Conservation (phyloP, 2,329 filamentous ascomycete species). For the Trichoderma pleuroti region DNA sequence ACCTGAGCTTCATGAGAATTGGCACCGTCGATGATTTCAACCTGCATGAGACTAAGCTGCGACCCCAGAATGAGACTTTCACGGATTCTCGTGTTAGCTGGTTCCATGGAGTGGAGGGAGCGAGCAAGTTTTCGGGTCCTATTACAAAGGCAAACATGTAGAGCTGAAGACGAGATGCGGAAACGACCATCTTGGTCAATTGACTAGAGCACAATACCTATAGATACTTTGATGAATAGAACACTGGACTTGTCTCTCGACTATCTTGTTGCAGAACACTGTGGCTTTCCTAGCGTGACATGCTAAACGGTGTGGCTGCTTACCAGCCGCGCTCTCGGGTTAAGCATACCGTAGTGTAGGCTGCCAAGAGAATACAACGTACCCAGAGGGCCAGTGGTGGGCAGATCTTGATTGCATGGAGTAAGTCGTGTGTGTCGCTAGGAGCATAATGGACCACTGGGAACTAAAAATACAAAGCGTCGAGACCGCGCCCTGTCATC, state of each 20-base stretch:
- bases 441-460: background rate
- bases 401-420: background rate
- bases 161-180: background rate
- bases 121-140: background rate
- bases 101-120: slow-evolving; percentile 11
- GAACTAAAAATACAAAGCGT: background rate
- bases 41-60: slow-evolving; percentile 6
- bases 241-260: background rate
- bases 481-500: background rate
- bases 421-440: background rate
- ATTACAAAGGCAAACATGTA: background rate
- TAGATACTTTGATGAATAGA: background rate
- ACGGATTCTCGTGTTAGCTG: background rate
- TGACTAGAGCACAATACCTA: background rate
- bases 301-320: background rate
- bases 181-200: background rate
- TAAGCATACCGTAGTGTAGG: background rate
- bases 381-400: background rate
- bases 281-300: background rate
- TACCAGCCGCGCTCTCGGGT: background rate
- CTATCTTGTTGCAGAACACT: background rate
- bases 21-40: slow-evolving; percentile 12
- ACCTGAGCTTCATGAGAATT: slow-evolving; percentile 5
- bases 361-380: background rate
- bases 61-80: background rate